phyloP scores from a whole-genome alignment of 257 asterid genomes.

The Paulownia fortunei region DNA sequence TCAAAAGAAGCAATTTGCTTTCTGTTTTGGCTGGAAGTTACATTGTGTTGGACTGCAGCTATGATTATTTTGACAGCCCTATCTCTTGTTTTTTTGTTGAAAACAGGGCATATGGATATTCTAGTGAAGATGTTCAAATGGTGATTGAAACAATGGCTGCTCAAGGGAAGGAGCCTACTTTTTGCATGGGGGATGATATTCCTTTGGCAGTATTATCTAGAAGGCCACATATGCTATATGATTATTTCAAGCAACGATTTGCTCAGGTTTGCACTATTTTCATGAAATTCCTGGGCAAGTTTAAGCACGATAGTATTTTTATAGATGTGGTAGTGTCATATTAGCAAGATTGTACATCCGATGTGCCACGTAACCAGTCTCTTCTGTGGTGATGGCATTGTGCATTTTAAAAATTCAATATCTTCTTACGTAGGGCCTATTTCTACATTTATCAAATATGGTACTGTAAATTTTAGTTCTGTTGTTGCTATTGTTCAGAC shows the following conservation, averaged over 20 bases:
- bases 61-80: slow-evolving; percentile 21
- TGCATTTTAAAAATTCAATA: background rate
- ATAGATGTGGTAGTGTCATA: background rate
- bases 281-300: slow-evolving; percentile 17
- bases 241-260: slow-evolving; percentile 96
- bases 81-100: slow-evolving; percentile 28
- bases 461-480: background rate
- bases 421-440: background rate
- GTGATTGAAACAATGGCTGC: slow-evolving; percentile 98
- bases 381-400: background rate
- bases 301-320: slow-evolving; percentile 4
- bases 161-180: slow-evolving; percentile 99
- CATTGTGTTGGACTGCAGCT: slow-evolving; percentile 9
- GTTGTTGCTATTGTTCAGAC: slow-evolving; percentile 8
- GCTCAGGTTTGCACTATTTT: slow-evolving; percentile 76
- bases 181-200: slow-evolving; percentile 99
- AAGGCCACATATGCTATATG: slow-evolving; percentile 90
- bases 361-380: background rate
- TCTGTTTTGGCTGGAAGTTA: slow-evolving; percentile 1
- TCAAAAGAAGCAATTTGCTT: background rate
- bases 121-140: slow-evolving; percentile 99
- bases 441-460: background rate
- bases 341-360: background rate
- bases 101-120: slow-evolving; percentile 93
- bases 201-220: slow-evolving; percentile 92